Conservation (phyloP, 2,329 filamentous ascomycete species). For the Aschersonia sp. region DNA sequence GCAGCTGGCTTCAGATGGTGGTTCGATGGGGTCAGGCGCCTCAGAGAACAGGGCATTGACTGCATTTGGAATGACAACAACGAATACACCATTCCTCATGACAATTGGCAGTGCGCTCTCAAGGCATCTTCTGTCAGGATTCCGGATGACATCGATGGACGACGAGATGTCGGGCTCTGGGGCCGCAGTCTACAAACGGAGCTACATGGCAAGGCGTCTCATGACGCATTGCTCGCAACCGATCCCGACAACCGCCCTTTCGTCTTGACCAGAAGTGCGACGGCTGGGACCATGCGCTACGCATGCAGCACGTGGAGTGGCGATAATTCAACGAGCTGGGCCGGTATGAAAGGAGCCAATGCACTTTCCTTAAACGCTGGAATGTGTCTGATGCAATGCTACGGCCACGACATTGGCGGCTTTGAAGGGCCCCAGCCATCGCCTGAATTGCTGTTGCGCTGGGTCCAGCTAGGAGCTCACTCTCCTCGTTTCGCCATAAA, state of each 20-base stretch:
- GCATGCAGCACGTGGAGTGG: slow-evolving; percentile 62
- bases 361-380: slow-evolving; percentile 54
- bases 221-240: slow-evolving; percentile 47
- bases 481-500: slow-evolving; percentile 63
- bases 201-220: slow-evolving; percentile 55
- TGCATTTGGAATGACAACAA: slow-evolving; percentile 74
- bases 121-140: slow-evolving; percentile 22
- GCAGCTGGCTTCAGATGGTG: slow-evolving; percentile 55
- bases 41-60: slow-evolving; percentile 51
- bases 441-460: slow-evolving; percentile 56
- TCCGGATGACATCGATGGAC: slow-evolving; percentile 13
- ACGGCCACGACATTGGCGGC: slow-evolving; percentile 62
- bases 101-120: slow-evolving; percentile 50
- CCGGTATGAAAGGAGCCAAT: slow-evolving; percentile 58
- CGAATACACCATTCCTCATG: slow-evolving; percentile 53
- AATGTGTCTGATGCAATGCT: slow-evolving; percentile 53
- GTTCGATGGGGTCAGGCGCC: slow-evolving; percentile 49
- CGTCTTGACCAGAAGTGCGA: slow-evolving; percentile 56
- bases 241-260: slow-evolving; percentile 49
- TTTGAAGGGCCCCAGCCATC: slow-evolving; percentile 62
- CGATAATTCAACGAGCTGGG: slow-evolving; percentile 63
- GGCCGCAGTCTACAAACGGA: slow-evolving; percentile 57
- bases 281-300: slow-evolving; percentile 55
- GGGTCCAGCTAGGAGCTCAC: slow-evolving; percentile 59
- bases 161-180: slow-evolving; percentile 49